Percentiles rank a stretch among this genome's conserved stretches.
These are phyloP conservation scores for Picea sitchensis DNA, from an alignment of 75 land plant genomes.

Conservation along the genomic window DNA sequence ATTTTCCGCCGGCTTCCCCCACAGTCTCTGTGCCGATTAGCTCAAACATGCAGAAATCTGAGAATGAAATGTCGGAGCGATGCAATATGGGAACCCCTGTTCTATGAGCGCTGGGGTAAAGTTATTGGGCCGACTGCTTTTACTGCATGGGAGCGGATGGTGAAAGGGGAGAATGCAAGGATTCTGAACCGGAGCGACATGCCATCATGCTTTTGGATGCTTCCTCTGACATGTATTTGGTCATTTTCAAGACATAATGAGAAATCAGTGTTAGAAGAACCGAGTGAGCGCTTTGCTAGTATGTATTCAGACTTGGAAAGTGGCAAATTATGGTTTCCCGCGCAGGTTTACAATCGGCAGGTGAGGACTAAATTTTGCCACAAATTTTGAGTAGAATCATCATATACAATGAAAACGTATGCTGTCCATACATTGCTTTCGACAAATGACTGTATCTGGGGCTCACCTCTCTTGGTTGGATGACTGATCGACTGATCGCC, in stretches of 20 bases:
- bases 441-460: neutral
- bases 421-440: neutral
- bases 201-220: conserved; percentile 12
- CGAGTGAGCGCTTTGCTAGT: conserved; percentile 20
- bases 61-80: conserved; percentile 35
- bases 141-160: conserved; percentile 25
- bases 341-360: conserved; percentile 54
- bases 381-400: neutral
- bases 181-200: conserved; percentile 5
- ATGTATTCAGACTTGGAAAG: conserved; percentile 45
- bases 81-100: conserved; percentile 35
- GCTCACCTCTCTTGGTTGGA: too few species aligned
- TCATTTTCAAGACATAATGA: conserved; percentile 18
- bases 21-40: conserved; percentile 19
- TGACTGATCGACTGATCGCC: too few species aligned
- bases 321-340: conserved; percentile 51
- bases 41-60: conserved; percentile 38
- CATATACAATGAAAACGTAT: too few species aligned
- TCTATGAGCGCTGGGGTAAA: conserved; percentile 33
- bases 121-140: conserved; percentile 31
- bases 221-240: conserved; percentile 40
- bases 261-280: neutral
- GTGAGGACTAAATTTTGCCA: conserved; percentile 11
- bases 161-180: neutral
- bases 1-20: conserved; percentile 29